A percentile compares a stretch with the other conserved stretches of the same genome.
These are phyloP conservation scores for Casuarina cunninghamiana DNA, from an alignment of 306 rosid species.

Conservation along the genomic window DNA sequence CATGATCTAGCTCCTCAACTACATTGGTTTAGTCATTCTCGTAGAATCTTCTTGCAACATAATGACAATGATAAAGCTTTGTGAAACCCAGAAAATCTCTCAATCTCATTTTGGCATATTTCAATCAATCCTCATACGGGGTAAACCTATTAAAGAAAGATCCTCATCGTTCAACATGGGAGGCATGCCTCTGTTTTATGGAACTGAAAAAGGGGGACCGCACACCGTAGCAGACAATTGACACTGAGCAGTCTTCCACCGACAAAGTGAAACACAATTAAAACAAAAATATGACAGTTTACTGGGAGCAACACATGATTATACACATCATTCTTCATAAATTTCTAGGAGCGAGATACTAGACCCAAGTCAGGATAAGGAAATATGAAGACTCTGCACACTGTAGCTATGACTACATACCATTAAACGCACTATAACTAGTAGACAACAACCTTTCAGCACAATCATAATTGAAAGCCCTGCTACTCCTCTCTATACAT, in stretches of 20 bases:
- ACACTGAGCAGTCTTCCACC: not conserved
- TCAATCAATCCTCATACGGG: not conserved
- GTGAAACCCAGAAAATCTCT: not conserved
- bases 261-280: not conserved
- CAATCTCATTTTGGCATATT: not conserved
- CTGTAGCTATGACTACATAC: not conserved
- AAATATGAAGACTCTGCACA: not conserved
- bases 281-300: not conserved
- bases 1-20: not conserved
- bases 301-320: not conserved
- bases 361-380: not conserved
- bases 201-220: not conserved
- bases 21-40: not conserved
- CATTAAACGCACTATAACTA: not conserved
- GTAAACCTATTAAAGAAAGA: not conserved
- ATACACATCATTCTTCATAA: not conserved
- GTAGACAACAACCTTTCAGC: not conserved
- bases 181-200: not conserved
- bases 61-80: not conserved
- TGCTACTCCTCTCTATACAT: not conserved
- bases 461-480: conserved; percentile 2
- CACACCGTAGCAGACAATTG: not conserved
- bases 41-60: not conserved
- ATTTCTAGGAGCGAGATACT: not conserved
- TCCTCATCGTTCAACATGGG: not conserved